A percentile compares a stretch with the other conserved stretches of the same genome.
Evolutionary conservation across 257 asterid species (phyloP).

Genomic region (Osmanthus fragrans): DNA sequence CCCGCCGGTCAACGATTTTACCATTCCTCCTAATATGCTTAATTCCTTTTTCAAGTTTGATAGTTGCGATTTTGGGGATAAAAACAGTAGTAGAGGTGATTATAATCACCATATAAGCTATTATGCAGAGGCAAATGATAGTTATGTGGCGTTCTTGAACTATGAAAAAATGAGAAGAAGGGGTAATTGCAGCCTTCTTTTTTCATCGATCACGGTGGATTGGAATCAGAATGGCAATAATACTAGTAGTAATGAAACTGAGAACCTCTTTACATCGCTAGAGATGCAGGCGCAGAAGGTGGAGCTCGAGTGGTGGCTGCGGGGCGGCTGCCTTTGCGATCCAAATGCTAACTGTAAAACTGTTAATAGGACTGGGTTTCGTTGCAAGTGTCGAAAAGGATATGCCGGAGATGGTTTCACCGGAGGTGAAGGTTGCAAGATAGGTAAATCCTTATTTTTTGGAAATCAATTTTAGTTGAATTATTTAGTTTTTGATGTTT

Average conservation of each 20-base stretch:
- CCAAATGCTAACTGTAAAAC: conserved; percentile 19
- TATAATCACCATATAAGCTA: conserved; percentile 18
- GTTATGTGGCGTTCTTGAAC: conserved; percentile 10
- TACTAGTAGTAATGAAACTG: neutral
- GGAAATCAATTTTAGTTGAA: neutral
- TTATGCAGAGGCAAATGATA: conserved; percentile 18
- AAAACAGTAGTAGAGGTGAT: neutral
- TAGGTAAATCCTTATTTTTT: conserved; percentile 27
- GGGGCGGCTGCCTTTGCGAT: conserved; percentile 29
- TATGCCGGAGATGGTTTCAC: conserved; percentile 44
- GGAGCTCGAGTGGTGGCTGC: conserved; percentile 48
- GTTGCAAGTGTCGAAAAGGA: conserved; percentile 43
- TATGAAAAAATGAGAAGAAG: conserved; percentile 2
- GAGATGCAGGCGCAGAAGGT: conserved; percentile 37
- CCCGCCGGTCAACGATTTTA: conserved; percentile 15
- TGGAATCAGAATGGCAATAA: neutral
- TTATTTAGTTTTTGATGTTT: neutral
- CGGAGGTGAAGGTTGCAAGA: conserved; percentile 32
- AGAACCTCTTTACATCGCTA: conserved; percentile 22
- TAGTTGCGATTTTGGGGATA: conserved; percentile 15
- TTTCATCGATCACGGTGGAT: conserved; percentile 34
- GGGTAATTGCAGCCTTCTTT: conserved; percentile 6
- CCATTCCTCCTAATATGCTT: conserved; percentile 17
- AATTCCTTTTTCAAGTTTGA: neutral
- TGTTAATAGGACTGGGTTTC: conserved; percentile 24